These are phyloP conservation scores for Solanum pinnatisectum DNA, from an alignment of 257 asterid genomes.

Conservation along the genomic window DNA sequence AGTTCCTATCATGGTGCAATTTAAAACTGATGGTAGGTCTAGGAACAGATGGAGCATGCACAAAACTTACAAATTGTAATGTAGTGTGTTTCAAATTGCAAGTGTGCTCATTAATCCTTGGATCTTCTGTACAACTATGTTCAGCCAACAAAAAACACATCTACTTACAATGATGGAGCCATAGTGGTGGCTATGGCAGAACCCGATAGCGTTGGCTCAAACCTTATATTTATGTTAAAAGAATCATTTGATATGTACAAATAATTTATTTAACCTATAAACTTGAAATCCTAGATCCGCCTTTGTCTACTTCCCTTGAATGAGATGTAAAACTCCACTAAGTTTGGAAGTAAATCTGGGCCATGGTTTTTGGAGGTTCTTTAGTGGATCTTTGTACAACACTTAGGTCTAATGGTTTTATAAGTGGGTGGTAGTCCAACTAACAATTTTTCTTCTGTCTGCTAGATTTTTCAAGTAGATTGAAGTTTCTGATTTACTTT, in stretches of 20 bases:
- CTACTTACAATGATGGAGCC: background rate
- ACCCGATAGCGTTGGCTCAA: background rate
- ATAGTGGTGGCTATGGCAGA: background rate
- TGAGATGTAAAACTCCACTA: background rate
- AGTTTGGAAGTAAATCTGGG: background rate
- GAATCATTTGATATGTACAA: background rate
- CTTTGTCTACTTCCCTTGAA: background rate
- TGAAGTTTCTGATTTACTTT: background rate
- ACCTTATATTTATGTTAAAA: background rate
- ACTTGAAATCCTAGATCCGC: background rate
- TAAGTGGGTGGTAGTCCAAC: background rate
- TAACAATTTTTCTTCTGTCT: background rate
- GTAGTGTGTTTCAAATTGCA: background rate
- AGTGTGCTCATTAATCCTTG: background rate
- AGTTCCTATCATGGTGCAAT: background rate
- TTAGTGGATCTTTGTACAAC: background rate
- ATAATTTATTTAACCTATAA: background rate
- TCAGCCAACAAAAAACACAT: background rate
- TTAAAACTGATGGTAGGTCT: background rate
- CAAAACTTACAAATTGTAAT: background rate
- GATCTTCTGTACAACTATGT: background rate
- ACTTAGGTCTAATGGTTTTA: background rate
- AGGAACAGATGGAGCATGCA: background rate
- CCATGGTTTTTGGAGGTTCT: background rate
- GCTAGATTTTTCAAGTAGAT: background rate